These are phyloP conservation scores for Dryadomyces sulphureus DNA, from an alignment of 2,329 filamentous ascomycete genomes.

Conservation along the genomic window DNA sequence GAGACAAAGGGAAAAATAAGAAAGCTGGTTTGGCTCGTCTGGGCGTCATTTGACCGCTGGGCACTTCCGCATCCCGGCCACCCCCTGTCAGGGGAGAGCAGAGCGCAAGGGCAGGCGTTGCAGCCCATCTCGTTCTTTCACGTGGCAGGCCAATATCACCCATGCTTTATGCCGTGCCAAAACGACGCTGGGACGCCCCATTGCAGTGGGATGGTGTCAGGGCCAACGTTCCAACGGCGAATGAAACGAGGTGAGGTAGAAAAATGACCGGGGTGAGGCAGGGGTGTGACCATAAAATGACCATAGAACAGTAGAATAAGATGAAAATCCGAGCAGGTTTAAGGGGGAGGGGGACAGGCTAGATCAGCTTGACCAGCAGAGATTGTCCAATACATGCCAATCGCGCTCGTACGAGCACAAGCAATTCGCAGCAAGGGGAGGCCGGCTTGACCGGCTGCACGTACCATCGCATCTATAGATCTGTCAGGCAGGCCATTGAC, in stretches of 20 bases:
- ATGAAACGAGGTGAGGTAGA: background rate
- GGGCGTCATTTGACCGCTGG: no score
- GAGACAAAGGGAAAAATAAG: no score
- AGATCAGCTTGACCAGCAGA: background rate
- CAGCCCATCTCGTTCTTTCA: background rate
- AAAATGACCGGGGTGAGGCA: background rate
- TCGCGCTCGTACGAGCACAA: no score
- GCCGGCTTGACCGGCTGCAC: slow-evolving; percentile 23
- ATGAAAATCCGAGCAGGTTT: background rate
- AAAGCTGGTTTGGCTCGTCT: no score
- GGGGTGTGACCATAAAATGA: background rate
- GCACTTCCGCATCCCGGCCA: background rate
- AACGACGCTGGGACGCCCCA: background rate
- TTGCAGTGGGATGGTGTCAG: no score
- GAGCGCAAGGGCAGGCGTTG: no score
- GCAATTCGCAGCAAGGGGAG: no score
- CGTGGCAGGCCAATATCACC: background rate
- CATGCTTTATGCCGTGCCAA: background rate
- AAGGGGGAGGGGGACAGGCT: background rate
- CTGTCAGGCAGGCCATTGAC: slow-evolving; percentile 18
- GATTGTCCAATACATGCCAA: no score
- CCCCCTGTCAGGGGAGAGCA: background rate
- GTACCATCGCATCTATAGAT: slow-evolving; percentile 45
- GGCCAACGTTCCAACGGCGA: background rate
- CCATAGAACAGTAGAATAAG: background rate